Base-by-base conservation (phyloP, 176 grass and related monocot species). In the Stipa capillata region DNA sequence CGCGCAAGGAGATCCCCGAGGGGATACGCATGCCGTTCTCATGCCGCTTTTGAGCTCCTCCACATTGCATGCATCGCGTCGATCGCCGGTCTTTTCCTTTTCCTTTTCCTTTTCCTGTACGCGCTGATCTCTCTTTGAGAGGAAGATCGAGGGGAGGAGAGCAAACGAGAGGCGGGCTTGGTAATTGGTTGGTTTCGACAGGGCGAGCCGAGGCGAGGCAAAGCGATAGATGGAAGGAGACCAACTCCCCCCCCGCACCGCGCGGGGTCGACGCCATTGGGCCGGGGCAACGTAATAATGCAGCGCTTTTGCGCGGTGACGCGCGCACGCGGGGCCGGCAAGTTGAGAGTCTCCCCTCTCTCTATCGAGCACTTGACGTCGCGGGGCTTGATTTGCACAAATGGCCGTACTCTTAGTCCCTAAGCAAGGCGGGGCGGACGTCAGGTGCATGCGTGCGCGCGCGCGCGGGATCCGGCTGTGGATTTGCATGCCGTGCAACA, bases 211-310 rank as follows among this genome's bases (percentile, higher is more conserved):
- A 9, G 20, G 52, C 40, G 15, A 52, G 58, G 32, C 57, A 49
- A 40, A 14, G 72, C 74, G 29, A 33, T 6, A 47, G 73, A 60
- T n/a, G 73, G 50, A 61, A 65, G 61, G 72, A 69, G 85, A 81
- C 61, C 84, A 33, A 59, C 83, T 53, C 31, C 31, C 24, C 13
- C 55, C 34, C n/a, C n/a, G n/a, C n/a, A n/a, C 48, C 14, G 12
- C 48, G 41, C 8, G 6, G 23, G 23, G 24, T 25, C 52, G 10
- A 31, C 82, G 4, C 56, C 41, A 49, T 69, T 25, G 72, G 64
- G 33, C 54, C 44, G 47, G 41, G 16, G 35, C 25, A 21, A 53
- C 80, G 74, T 84, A 84, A 84, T 84, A 88, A 88, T 88, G 80
- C 80, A 39, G 29, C 33, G 74, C 59, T 53, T 18, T 67, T 84